These are phyloP conservation scores for Fusarium cyanostomum DNA, from an alignment of 2,329 filamentous ascomycete species.

Conservation along the genomic window DNA sequence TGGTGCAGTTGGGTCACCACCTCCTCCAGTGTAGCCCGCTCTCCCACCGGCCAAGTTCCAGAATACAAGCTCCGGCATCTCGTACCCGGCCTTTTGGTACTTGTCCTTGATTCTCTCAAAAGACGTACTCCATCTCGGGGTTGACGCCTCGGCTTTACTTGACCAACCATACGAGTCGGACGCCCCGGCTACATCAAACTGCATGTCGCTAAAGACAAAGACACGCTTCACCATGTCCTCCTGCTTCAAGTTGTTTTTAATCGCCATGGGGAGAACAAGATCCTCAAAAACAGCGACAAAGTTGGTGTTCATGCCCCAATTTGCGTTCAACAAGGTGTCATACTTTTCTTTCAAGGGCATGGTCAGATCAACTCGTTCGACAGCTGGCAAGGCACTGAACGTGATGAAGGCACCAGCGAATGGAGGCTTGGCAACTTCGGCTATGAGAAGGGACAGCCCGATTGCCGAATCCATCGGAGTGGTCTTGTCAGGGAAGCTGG, in stretches of 20 bases:
- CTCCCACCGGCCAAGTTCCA: slow-evolving; percentile 64
- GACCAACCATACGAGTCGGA: not conserved
- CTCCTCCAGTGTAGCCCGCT: slow-evolving; percentile 38
- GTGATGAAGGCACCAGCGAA: slow-evolving; percentile 66
- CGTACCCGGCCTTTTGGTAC: slow-evolving; percentile 61
- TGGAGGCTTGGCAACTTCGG: slow-evolving; percentile 61
- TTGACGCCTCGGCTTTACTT: not conserved
- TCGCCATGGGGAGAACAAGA: slow-evolving; percentile 64
- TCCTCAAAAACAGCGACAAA: slow-evolving; percentile 64
- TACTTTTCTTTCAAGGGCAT: slow-evolving; percentile 55
- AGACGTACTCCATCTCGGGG: slow-evolving; percentile 53
- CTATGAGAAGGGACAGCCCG: slow-evolving; percentile 64
- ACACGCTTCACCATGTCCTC: slow-evolving; percentile 70
- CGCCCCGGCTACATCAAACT: slow-evolving; percentile 60
- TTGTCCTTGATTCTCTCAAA: slow-evolving; percentile 59
- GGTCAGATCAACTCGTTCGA: slow-evolving; percentile 53
- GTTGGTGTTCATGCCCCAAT: slow-evolving; percentile 59
- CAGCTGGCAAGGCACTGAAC: slow-evolving; percentile 54
- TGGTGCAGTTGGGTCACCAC: slow-evolving; percentile 48
- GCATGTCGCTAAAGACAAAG: slow-evolving; percentile 71
- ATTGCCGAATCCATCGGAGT: slow-evolving; percentile 63
- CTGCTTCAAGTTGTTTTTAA: slow-evolving; percentile 57
- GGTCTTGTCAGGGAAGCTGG: slow-evolving; percentile 56
- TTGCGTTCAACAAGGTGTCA: slow-evolving; percentile 35
- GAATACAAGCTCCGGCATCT: slow-evolving; percentile 67